Conservation (phyloP, 1,284 basidiomycete genomes). For the Marasmius tenuissimus region DNA sequence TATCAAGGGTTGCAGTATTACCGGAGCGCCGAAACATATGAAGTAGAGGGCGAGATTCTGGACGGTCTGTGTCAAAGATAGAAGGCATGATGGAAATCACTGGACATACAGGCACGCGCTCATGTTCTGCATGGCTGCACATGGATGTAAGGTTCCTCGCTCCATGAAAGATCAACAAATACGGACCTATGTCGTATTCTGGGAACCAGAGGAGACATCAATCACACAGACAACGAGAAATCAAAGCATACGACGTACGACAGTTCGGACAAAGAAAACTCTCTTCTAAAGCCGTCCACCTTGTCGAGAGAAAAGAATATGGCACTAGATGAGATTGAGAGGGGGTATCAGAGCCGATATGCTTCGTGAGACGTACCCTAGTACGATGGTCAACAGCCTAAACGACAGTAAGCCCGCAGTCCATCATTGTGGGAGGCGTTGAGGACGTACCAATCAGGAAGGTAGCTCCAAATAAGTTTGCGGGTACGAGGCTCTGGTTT, state of each 20-base stretch:
- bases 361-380: conserved; percentile 55
- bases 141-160: conserved; percentile 31
- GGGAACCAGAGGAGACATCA: neutral
- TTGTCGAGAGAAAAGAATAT: conserved; percentile 70
- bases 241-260: conserved; percentile 44
- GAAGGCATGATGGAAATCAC: neutral
- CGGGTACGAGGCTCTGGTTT: conserved; percentile 27
- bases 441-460: conserved; percentile 66
- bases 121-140: conserved; percentile 71
- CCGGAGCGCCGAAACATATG: conserved; percentile 69
- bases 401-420: conserved; percentile 1
- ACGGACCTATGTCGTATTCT: conserved; percentile 61
- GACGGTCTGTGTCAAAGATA: neutral
- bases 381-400: conserved; percentile 68
- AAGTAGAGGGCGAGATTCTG: conserved; percentile 62
- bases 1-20: conserved; percentile 66
- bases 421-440: conserved; percentile 2
- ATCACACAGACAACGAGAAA: conserved; percentile 4
- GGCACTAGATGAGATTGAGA: conserved; percentile 40
- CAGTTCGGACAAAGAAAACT: conserved; percentile 82
- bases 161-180: neutral
- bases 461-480: conserved; percentile 59
- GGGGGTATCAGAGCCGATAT: neutral
- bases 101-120: conserved; percentile 75
- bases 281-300: conserved; percentile 79